A percentile compares a stretch with the other conserved stretches of the same genome.
phyloP scores from a whole-genome alignment of 495 filamentous ascomycete genomes.

The Aspergillus leporis region DNA sequence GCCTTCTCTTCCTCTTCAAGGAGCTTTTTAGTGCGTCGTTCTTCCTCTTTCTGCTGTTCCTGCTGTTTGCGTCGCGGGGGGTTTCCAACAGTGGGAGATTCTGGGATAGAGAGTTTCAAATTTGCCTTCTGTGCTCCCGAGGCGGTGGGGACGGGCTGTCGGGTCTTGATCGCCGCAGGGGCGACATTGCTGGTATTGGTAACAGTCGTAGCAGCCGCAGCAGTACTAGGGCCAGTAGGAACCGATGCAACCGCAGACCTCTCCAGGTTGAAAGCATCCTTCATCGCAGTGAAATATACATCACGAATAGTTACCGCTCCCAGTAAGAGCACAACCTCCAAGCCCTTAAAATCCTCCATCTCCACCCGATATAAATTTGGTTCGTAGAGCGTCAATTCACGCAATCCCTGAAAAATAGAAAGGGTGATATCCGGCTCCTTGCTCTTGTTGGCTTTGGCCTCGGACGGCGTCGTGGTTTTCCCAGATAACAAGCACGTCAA shows the following conservation, averaged over 20 bases:
- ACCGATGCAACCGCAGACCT: constrained; percentile 30
- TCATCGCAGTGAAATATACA: constrained; percentile 69
- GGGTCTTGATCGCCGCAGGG: constrained; percentile 1
- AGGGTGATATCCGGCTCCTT: constrained; percentile 94
- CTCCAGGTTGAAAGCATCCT: constrained; percentile 78
- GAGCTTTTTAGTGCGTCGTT: constrained; percentile 70
- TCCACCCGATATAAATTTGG: constrained; percentile 88
- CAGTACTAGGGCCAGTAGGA: constrained; percentile 14
- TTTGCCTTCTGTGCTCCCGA: constrained; percentile 19
- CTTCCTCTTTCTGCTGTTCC: constrained; percentile 61
- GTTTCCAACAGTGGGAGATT: constrained; percentile 16
- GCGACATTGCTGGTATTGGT: constrained; percentile 3
- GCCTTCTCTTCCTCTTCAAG: constrained; percentile 77
- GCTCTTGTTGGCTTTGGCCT: constrained; percentile 70
- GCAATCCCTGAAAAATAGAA: constrained; percentile 69
- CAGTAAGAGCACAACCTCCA: constrained; percentile 86
- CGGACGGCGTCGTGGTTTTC: constrained; percentile 61
- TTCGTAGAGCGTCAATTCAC: constrained; percentile 84
- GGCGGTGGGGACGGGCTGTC: constrained; percentile 11
- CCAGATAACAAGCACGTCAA: constrained; percentile 81
- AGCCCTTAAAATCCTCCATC: constrained; percentile 90
- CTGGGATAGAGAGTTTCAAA: constrained; percentile 15
- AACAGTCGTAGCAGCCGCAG: neutral
- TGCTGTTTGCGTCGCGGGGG: constrained; percentile 37
- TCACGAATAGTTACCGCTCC: constrained; percentile 83